phyloP scores from a whole-genome alignment of 73 alveolate species.

The Symbiodinium natans region DNA sequence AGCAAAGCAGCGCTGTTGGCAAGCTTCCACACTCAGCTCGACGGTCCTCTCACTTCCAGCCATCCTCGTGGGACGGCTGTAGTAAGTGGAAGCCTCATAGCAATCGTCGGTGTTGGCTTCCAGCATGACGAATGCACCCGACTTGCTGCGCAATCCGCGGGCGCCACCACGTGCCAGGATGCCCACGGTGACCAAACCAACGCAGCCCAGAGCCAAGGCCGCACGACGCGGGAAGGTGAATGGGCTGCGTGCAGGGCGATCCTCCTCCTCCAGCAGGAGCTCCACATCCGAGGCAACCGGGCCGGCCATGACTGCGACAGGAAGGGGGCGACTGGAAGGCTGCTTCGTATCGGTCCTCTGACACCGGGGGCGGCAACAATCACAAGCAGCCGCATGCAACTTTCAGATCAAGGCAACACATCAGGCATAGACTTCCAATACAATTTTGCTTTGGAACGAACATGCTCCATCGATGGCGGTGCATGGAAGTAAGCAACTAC shows the following conservation, averaged over 20 bases:
- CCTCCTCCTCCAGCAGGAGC: not conserved
- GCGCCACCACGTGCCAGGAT: not conserved
- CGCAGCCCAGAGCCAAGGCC: not conserved
- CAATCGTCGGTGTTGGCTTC: not conserved
- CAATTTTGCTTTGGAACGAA: too few relatives aligned
- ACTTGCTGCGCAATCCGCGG: not conserved
- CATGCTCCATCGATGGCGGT: too few relatives aligned
- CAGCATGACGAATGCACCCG: not conserved
- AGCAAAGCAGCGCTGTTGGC: slow-evolving; percentile 72
- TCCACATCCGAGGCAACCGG: not conserved
- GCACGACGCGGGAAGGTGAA: not conserved
- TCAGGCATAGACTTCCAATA: too few relatives aligned
- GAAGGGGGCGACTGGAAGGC: not conserved
- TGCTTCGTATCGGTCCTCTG: not conserved
- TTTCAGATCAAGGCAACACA: too few relatives aligned
- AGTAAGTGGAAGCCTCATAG: not conserved
- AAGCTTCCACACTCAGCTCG: slow-evolving; percentile 32
- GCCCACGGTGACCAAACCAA: not conserved
- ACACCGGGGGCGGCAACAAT: too few relatives aligned
- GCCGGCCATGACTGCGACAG: not conserved
- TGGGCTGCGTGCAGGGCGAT: not conserved
- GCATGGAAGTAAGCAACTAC: too few relatives aligned
- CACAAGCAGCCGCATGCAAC: too few relatives aligned
- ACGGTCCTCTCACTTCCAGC: slow-evolving; percentile 25
- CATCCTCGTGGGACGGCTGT: not conserved